phyloP scores from a whole-genome alignment of 345 rosid genomes.

The Euphorbia tirucalli region DNA sequence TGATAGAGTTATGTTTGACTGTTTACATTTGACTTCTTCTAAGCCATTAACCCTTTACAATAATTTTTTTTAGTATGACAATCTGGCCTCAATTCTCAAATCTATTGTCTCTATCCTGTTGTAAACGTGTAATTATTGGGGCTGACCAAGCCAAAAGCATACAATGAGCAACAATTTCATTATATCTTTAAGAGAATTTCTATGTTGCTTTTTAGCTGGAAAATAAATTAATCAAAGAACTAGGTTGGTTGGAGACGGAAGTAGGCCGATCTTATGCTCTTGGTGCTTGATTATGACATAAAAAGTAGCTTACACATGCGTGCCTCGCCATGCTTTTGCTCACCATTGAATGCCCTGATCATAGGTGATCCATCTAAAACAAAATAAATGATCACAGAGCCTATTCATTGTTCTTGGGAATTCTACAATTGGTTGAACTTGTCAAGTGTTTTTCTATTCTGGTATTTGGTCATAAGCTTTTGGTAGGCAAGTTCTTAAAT shows the following conservation, averaged over 20 bases:
- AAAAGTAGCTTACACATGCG: neutral
- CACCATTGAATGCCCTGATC: no score
- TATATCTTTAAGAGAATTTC: no score
- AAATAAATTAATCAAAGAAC: no score
- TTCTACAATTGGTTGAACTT: neutral
- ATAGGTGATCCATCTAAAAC: constrained; percentile 3
- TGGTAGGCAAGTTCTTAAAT: neutral
- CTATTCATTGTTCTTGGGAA: neutral
- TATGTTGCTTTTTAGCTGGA: no score
- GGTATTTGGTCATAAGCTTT: no score
- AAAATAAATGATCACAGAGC: neutral
- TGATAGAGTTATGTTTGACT: constrained; percentile 25
- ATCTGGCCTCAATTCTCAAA: no score
- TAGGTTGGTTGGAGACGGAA: no score
- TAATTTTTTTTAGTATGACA: no score
- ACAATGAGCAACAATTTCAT: no score
- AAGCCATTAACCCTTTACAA: neutral
- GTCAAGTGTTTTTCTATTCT: neutral
- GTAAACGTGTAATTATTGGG: no score
- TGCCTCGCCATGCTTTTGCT: neutral
- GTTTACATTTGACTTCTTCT: constrained; percentile 30
- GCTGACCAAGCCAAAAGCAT: no score
- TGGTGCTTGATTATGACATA: neutral
- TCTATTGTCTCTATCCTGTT: no score
- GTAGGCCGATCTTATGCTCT: neutral